Evolutionary conservation across 257 asterid genomes (phyloP).

Genomic region (Ligustrum vulgare): DNA sequence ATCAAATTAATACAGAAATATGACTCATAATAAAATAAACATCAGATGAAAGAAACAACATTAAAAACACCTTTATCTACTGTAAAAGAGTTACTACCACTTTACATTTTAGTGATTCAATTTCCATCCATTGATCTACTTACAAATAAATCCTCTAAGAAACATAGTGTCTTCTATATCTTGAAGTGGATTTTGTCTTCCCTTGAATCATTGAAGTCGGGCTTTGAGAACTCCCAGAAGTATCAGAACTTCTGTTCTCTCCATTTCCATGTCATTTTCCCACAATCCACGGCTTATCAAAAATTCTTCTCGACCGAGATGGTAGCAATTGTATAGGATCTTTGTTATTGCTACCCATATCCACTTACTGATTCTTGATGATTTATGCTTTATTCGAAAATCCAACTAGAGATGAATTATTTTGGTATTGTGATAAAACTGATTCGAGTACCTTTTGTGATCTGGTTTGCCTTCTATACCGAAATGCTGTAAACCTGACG

Average conservation of each 20-base stretch:
- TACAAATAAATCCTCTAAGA: constrained; percentile 40
- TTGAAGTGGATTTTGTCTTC: constrained; percentile 55
- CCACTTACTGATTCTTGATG: too few species aligned
- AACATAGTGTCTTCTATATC: constrained; percentile 73
- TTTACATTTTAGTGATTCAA: constrained; percentile 34
- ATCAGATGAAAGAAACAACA: constrained; percentile 15
- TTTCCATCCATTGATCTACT: constrained; percentile 10
- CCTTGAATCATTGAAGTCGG: constrained; percentile 62
- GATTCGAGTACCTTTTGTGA: too few species aligned
- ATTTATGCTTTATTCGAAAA: too few species aligned
- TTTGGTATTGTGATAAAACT: too few species aligned
- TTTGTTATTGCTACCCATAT: constrained; percentile 54
- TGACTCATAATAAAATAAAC: constrained; percentile 13
- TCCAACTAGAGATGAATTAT: too few species aligned
- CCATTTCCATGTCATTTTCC: constrained; percentile 60
- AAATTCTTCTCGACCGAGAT: constrained; percentile 81
- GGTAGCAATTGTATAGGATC: constrained; percentile 68
- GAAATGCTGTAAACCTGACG: too few species aligned
- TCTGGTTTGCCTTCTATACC: too few species aligned
- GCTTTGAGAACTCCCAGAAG: constrained; percentile 87
- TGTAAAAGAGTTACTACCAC: constrained; percentile 29
- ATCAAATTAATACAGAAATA: background rate
- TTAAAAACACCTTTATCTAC: constrained; percentile 13
- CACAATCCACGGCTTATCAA: constrained; percentile 74
- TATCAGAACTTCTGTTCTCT: constrained; percentile 75